Base-by-base conservation (phyloP, 192 early-diverging fungal genomes). In the Spizellomyces sp. region DNA sequence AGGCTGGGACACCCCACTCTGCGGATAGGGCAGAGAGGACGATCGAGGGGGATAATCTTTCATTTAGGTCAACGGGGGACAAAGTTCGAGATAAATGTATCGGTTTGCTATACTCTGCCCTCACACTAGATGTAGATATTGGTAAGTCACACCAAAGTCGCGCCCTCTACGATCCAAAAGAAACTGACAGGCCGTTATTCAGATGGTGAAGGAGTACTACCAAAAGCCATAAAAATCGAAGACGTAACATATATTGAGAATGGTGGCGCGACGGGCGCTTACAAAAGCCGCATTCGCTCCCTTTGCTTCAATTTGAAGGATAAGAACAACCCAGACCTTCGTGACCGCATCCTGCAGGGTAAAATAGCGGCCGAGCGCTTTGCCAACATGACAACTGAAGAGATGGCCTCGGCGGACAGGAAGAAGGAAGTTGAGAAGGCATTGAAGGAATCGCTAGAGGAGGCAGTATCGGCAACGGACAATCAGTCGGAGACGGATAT, bases 341-440 rank as follows among this genome's bases (percentile, higher is more conserved):
- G 91, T 61, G 81, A 84, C 42, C 78, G 78, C 21, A 83, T 96
- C 3, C 83, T 94, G 1, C 79, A 76, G 48, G 93, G 92, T 5
- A 81, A 87, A 6, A 75, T 96, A n/a, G 46, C 82, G 0, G 76
- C 86, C 9, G 80, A 87, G 36, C 75, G 79, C 6, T 87, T 98
- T 77, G 92, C 93, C 64, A 81, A 82, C 6, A 94, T 98, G 89
- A 84, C 88, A 8, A 88, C 87, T 12, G 91, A 91, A 84, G 95
- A 98, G 54, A 95, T 99, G 94, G 95, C 94, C 44, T 93, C 94
- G 1, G 91, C 93, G 63, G 91, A 95, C 64, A 84, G 84, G 9
- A 91, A 90, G 77, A 81, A 86, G 19, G 83, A 86, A 15, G 87
- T 92, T 52, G 80, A 88, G 45, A 84, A 84, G 61, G 88, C 95